Evolutionary conservation across 202 grass and related monocot genomes (phyloP).

Genomic region (Schoenoplectus tabernaemontani): DNA sequence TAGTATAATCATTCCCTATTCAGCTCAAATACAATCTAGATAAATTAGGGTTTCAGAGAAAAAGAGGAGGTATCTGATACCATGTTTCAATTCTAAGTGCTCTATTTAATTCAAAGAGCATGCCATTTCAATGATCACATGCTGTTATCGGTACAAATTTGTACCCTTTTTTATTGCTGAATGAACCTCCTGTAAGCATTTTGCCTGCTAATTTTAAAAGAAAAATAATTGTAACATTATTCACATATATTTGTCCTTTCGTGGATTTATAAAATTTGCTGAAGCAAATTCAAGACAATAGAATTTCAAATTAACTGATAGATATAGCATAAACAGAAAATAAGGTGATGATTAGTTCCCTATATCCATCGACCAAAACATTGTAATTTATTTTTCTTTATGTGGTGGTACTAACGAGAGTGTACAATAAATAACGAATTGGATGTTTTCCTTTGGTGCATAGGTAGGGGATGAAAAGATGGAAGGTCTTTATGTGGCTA

Average conservation of each 20-base stretch:
- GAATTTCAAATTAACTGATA: not conserved
- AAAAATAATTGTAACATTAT: not conserved
- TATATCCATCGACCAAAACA: too few relatives aligned
- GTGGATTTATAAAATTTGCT: too few relatives aligned
- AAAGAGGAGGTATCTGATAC: too few relatives aligned
- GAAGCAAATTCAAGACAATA: too few relatives aligned
- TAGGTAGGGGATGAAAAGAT: slow-evolving; percentile 87
- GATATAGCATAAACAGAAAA: not conserved
- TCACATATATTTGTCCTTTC: not conserved
- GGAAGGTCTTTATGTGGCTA: slow-evolving; percentile 73
- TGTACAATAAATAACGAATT: slow-evolving; percentile 6
- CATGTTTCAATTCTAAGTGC: too few relatives aligned
- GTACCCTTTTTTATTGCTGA: not conserved
- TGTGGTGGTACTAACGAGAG: too few relatives aligned
- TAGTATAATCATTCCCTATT: not conserved
- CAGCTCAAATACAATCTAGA: not conserved
- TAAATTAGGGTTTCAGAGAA: not conserved
- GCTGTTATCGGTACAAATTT: not conserved
- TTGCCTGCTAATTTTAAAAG: not conserved
- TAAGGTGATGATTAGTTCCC: too few relatives aligned
- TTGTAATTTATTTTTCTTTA: not conserved
- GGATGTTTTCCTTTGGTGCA: slow-evolving; percentile 16
- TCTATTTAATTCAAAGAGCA: not conserved
- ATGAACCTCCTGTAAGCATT: not conserved
- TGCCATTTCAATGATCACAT: not conserved